Evolutionary conservation across 2,329 filamentous ascomycete species (phyloP).

Genomic region (Colletotrichum orbiculare): DNA sequence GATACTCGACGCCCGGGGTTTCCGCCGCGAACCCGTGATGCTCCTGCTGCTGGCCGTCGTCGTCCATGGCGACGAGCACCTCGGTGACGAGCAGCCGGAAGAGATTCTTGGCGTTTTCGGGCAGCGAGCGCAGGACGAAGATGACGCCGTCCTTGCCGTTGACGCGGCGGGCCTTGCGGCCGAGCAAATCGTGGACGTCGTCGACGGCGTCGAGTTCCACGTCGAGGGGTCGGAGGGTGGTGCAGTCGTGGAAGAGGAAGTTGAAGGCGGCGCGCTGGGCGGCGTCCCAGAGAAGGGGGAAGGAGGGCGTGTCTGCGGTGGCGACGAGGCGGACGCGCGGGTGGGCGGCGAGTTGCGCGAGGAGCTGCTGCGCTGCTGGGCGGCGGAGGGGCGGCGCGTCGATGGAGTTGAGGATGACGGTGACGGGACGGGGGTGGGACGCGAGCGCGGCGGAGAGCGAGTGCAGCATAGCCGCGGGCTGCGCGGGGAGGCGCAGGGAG

Average conservation of each 20-base stretch:
- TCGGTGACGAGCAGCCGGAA: slow-evolving; percentile 89
- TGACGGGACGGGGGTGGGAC: slow-evolving; percentile 60
- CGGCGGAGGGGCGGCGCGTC: slow-evolving; percentile 83
- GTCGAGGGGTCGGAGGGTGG: slow-evolving; percentile 82
- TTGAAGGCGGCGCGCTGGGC: slow-evolving; percentile 84
- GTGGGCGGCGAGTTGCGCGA: slow-evolving; percentile 82
- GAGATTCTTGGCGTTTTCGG: slow-evolving; percentile 89
- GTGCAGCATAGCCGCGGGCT: slow-evolving; percentile 76
- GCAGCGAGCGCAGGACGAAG: slow-evolving; percentile 89
- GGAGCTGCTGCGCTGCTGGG: slow-evolving; percentile 73
- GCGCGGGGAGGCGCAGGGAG: slow-evolving; percentile 62
- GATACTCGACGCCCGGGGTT: slow-evolving; percentile 84
- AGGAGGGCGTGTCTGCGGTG: slow-evolving; percentile 89
- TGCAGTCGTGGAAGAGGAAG: slow-evolving; percentile 93
- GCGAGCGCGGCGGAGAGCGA: slow-evolving; percentile 72
- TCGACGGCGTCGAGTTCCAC: slow-evolving; percentile 86
- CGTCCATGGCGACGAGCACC: slow-evolving; percentile 77
- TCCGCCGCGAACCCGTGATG: slow-evolving; percentile 53
- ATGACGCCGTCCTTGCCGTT: slow-evolving; percentile 92
- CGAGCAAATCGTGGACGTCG: slow-evolving; percentile 87
- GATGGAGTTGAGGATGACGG: slow-evolving; percentile 85
- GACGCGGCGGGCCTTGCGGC: slow-evolving; percentile 80
- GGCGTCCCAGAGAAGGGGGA: slow-evolving; percentile 89
- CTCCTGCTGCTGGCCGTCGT: slow-evolving; percentile 62
- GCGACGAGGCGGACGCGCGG: slow-evolving; percentile 78